Conservation (phyloP, 2,329 filamentous ascomycete species). For the Epichloe uncinata region DNA sequence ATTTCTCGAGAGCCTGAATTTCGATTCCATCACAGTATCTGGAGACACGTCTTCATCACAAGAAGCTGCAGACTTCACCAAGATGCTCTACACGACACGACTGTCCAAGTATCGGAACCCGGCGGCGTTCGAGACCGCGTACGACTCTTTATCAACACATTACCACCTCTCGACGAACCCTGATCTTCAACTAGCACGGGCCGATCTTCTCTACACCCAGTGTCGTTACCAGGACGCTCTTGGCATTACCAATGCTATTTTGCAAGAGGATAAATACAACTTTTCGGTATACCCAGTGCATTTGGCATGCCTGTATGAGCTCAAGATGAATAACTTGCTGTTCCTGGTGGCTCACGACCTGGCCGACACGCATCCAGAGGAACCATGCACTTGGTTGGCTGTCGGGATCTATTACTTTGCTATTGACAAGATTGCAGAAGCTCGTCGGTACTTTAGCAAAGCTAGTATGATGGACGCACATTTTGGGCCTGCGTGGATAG, state of each 20-base stretch:
- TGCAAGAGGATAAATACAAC: constrained; percentile 77
- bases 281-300: constrained; percentile 83
- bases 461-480: constrained; percentile 95
- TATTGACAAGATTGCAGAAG: constrained; percentile 82
- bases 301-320: constrained; percentile 79
- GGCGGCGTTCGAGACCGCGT: constrained; percentile 66
- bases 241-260: constrained; percentile 67
- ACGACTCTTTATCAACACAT: constrained; percentile 84
- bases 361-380: constrained; percentile 79
- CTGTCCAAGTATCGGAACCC: constrained; percentile 92
- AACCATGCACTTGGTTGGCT: constrained; percentile 85
- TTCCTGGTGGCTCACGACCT: constrained; percentile 89
- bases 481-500: constrained; percentile 96
- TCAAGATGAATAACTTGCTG: constrained; percentile 72
- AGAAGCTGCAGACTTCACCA: constrained; percentile 86
- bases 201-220: constrained; percentile 86
- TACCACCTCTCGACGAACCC: constrained; percentile 80
- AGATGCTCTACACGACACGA: constrained; percentile 90
- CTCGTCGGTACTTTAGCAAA: constrained; percentile 91
- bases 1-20: constrained; percentile 79
- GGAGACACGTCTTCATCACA: constrained; percentile 57
- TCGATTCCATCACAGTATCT: constrained; percentile 61
- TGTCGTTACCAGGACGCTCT: constrained; percentile 86
- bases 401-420: constrained; percentile 91
- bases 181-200: constrained; percentile 79